These are phyloP conservation scores for Tylopilus cervinicoccineus DNA, from an alignment of 768 basidiomycete species.

Conservation along the genomic window DNA sequence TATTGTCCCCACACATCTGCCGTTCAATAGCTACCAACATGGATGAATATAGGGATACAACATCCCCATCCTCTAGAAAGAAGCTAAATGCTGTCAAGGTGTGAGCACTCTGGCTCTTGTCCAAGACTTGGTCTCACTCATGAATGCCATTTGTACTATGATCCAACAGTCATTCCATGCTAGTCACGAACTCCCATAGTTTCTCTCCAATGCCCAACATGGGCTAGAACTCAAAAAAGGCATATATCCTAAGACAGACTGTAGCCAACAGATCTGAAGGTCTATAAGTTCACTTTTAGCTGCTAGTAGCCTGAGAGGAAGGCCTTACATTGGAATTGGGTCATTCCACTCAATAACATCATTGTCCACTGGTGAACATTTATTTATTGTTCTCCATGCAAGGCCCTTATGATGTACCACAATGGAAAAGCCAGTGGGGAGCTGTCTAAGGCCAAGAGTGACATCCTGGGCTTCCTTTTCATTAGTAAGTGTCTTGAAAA, in stretches of 20 bases:
- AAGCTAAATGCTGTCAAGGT: no score
- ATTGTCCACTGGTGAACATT: not conserved
- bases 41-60: no score
- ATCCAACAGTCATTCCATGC: not conserved
- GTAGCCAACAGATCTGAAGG: not conserved
- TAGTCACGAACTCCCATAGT: not conserved
- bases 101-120: not conserved
- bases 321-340: not conserved
- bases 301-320: not conserved
- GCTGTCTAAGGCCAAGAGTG: not conserved
- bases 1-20: no score
- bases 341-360: not conserved
- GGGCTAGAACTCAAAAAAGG: not conserved
- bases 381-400: not conserved
- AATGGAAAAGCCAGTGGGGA: not conserved
- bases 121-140: not conserved
- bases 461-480: no score
- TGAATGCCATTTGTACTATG: not conserved
- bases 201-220: not conserved
- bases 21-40: no score
- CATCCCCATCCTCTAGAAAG: no score
- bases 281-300: not conserved
- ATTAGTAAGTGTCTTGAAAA: not conserved
- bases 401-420: not conserved
- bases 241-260: not conserved